Conservation (phyloP, 1,284 basidiomycete species). For the Marasmius oreades region DNA sequence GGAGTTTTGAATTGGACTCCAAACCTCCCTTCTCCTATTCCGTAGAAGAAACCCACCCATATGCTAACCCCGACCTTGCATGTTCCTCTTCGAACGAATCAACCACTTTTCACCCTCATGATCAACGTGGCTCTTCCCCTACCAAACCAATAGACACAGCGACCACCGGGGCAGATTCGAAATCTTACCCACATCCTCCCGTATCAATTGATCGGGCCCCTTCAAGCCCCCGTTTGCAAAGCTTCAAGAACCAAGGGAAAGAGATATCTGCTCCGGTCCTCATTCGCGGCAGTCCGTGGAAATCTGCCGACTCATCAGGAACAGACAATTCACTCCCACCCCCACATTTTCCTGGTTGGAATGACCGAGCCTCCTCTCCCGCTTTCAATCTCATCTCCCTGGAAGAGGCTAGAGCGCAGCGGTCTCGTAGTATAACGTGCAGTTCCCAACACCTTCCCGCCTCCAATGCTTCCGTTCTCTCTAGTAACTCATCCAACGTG, state of each 20-base stretch:
- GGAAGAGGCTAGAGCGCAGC: constrained; percentile 71
- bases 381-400: constrained; percentile 67
- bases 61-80: constrained; percentile 69
- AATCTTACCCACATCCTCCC: neutral
- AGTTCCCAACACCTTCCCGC: constrained; percentile 28
- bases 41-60: constrained; percentile 46
- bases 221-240: constrained; percentile 31
- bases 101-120: constrained; percentile 21
- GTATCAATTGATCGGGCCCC: constrained; percentile 22
- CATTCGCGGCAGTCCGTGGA: constrained; percentile 28
- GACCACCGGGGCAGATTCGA: constrained; percentile 48
- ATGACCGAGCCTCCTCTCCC: constrained; percentile 41
- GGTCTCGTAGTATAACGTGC: constrained; percentile 46
- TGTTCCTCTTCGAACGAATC: constrained; percentile 30
- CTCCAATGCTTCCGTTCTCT: constrained; percentile 21
- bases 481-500: constrained; percentile 21
- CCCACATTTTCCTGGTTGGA: constrained; percentile 41
- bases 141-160: constrained; percentile 47
- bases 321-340: constrained; percentile 16
- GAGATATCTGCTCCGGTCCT: constrained; percentile 52
- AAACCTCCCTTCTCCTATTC: constrained; percentile 21
- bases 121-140: constrained; percentile 19
- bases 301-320: constrained; percentile 16
- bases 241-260: constrained; percentile 32
- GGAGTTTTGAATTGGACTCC: constrained; percentile 7